These are phyloP conservation scores for Pseudofabraea citricarpa DNA, from an alignment of 2,329 filamentous ascomycete species.

Conservation along the genomic window DNA sequence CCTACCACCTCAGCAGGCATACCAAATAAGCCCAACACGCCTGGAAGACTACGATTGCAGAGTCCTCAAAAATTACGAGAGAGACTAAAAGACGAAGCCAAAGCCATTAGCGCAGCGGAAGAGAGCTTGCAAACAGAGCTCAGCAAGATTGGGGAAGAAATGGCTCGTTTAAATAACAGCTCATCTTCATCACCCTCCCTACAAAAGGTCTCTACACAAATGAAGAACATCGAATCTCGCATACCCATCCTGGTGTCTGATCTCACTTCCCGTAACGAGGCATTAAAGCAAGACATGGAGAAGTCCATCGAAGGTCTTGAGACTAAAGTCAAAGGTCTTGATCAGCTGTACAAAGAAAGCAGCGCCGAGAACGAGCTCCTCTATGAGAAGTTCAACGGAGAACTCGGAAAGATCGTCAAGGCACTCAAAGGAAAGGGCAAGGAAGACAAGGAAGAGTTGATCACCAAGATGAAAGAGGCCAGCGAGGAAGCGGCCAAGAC, in stretches of 20 bases:
- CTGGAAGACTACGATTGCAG: slow-evolving; percentile 56
- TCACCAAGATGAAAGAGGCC: slow-evolving; percentile 64
- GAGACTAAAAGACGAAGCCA: slow-evolving; percentile 77
- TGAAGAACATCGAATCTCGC: slow-evolving; percentile 63
- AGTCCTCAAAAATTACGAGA: slow-evolving; percentile 75
- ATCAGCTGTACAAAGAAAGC: slow-evolving; percentile 83
- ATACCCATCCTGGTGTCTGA: slow-evolving; percentile 57
- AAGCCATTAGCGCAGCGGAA: slow-evolving; percentile 65
- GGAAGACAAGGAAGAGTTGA: slow-evolving; percentile 74
- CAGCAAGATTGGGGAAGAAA: slow-evolving; percentile 74
- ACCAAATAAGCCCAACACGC: slow-evolving; percentile 16
- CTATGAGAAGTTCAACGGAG: slow-evolving; percentile 89
- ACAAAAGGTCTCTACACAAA: slow-evolving; percentile 46
- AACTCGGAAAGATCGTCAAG: slow-evolving; percentile 76
- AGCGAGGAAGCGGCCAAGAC: slow-evolving; percentile 72
- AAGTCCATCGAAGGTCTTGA: slow-evolving; percentile 69
- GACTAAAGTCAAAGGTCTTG: slow-evolving; percentile 73
- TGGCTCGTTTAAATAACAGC: slow-evolving; percentile 52
- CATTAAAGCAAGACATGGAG: slow-evolving; percentile 67
- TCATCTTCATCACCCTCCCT: slow-evolving; percentile 25
- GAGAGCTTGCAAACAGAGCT: slow-evolving; percentile 69
- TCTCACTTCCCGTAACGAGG: slow-evolving; percentile 54
- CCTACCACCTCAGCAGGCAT: slow-evolving; percentile 11
- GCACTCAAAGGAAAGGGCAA: slow-evolving; percentile 68
- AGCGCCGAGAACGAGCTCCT: slow-evolving; percentile 89